Percentiles rank a stretch among this genome's conserved stretches.
Conservation (phyloP, 306 rosid species). For the Geum urbanum region DNA sequence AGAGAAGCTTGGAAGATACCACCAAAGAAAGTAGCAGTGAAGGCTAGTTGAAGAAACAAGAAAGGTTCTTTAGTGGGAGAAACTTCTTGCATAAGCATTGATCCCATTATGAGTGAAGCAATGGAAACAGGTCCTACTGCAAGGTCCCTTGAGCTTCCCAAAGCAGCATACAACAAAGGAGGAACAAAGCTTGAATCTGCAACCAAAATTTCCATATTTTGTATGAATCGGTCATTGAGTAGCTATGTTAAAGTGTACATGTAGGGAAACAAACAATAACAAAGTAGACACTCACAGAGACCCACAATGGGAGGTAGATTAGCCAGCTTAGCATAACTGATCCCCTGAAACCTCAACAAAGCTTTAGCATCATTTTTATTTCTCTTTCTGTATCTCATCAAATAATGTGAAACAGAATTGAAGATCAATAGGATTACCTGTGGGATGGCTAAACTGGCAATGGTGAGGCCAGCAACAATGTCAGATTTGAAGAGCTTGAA, state of each 20-base stretch:
- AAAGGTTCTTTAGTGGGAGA: conserved; percentile 63
- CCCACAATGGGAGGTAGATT: conserved; percentile 91
- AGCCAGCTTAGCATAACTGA: conserved; percentile 93
- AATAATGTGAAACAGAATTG: neutral
- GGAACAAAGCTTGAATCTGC: conserved; percentile 98
- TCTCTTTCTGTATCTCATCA: neutral
- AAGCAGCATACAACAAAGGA: conserved; percentile 81
- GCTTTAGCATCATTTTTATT: too few species aligned
- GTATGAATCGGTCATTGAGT: neutral
- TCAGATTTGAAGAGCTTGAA: conserved; percentile 77
- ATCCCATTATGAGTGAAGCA: conserved; percentile 86
- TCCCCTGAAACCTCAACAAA: conserved; percentile 48
- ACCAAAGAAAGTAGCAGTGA: conserved; percentile 80
- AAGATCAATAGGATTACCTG: conserved; percentile 42
- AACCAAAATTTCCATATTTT: neutral
- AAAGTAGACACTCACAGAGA: conserved; percentile 58
- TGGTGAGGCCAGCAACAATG: conserved; percentile 88
- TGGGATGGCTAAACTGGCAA: conserved; percentile 96
- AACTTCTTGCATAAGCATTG: conserved; percentile 76
- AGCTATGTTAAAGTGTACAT: too few species aligned
- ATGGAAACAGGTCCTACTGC: conserved; percentile 99
- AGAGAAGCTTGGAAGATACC: conserved; percentile 86
- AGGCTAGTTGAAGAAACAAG: conserved; percentile 76
- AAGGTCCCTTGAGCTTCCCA: conserved; percentile 92
- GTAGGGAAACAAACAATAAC: neutral